phyloP scores from a whole-genome alignment of 805 yeast genomes.

The Candida ortonii region DNA sequence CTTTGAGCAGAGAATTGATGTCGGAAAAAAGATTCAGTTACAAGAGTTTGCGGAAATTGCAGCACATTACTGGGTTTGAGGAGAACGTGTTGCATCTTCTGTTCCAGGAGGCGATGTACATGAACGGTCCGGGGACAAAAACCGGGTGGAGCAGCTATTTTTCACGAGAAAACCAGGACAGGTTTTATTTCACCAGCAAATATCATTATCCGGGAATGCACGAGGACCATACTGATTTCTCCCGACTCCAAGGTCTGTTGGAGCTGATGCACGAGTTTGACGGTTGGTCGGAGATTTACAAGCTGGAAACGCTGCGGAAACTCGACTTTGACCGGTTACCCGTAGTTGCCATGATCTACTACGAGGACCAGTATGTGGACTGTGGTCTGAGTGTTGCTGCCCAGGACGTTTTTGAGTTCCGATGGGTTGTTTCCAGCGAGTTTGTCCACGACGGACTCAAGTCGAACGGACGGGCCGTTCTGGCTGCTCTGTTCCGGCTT shows the following conservation, averaged over 20 bases:
- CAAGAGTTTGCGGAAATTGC: conserved; percentile 33
- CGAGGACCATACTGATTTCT: conserved; percentile 46
- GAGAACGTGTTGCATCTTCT: conserved; percentile 54
- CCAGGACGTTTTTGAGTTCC: conserved; percentile 27
- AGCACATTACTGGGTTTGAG: conserved; percentile 42
- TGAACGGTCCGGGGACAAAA: conserved; percentile 38
- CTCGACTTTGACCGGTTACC: conserved; percentile 29
- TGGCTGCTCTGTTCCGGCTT: conserved; percentile 39
- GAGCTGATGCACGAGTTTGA: conserved; percentile 31
- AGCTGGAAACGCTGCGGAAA: conserved; percentile 22
- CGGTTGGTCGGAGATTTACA: conserved; percentile 27
- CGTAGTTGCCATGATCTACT: conserved; percentile 49
- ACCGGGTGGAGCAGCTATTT: conserved; percentile 45
- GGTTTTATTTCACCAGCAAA: conserved; percentile 40
- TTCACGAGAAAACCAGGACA: not conserved
- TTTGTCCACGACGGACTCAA: conserved; percentile 51
- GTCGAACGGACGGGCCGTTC: conserved; percentile 38
- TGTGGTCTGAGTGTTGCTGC: conserved; percentile 34
- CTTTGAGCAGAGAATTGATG: conserved; percentile 39
- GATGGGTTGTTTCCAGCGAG: conserved; percentile 45
- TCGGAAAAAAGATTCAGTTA: conserved; percentile 38
- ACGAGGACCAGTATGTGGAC: conserved; percentile 52
- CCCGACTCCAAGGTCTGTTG: conserved; percentile 40
- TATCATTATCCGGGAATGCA: conserved; percentile 53
- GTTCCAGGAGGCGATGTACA: conserved; percentile 57